Evolutionary conservation across 2,329 filamentous ascomycete genomes (phyloP).

Genomic region (Curvularia sp.): DNA sequence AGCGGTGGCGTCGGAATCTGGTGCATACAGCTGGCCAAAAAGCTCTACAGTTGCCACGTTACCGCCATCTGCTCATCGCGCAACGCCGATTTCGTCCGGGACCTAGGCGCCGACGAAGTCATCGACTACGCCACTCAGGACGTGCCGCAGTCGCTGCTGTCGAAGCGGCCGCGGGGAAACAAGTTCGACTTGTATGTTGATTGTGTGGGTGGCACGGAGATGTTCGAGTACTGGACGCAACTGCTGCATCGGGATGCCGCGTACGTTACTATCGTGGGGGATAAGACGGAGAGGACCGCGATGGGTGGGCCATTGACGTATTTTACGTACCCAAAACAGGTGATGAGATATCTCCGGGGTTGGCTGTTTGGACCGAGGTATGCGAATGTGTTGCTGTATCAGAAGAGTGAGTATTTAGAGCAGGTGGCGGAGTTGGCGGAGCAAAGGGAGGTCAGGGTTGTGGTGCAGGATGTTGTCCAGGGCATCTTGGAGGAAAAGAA

Average conservation of each 20-base stretch:
- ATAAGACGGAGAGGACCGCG: constrained; percentile 49
- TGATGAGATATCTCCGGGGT: constrained; percentile 32
- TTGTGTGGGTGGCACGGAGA: constrained; percentile 57
- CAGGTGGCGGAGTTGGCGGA: constrained; percentile 33
- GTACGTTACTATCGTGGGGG: constrained; percentile 54
- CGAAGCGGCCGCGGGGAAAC: constrained; percentile 39
- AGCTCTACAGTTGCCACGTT: constrained; percentile 50
- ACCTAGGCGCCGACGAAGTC: constrained; percentile 60
- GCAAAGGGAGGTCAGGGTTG: constrained; percentile 28
- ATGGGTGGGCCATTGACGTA: constrained; percentile 48
- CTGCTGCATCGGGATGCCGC: constrained; percentile 45
- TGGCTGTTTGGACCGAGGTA: constrained; percentile 40
- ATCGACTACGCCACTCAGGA: constrained; percentile 46
- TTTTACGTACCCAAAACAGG: constrained; percentile 39
- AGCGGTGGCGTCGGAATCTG: constrained; percentile 46
- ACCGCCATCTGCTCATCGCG: constrained; percentile 58
- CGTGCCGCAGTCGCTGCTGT: constrained; percentile 42
- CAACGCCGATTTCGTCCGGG: constrained; percentile 56
- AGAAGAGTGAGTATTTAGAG: constrained; percentile 35
- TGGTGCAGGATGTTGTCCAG: constrained; percentile 39
- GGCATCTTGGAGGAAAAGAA: constrained; percentile 33
- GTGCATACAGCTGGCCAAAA: constrained; percentile 51
- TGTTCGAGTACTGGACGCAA: constrained; percentile 50
- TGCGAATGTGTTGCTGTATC: constrained; percentile 36
- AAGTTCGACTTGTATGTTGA: constrained; percentile 58